Evolutionary conservation across 2,329 filamentous ascomycete genomes (phyloP).

Genomic region (Cladobotryum mycophilum): DNA sequence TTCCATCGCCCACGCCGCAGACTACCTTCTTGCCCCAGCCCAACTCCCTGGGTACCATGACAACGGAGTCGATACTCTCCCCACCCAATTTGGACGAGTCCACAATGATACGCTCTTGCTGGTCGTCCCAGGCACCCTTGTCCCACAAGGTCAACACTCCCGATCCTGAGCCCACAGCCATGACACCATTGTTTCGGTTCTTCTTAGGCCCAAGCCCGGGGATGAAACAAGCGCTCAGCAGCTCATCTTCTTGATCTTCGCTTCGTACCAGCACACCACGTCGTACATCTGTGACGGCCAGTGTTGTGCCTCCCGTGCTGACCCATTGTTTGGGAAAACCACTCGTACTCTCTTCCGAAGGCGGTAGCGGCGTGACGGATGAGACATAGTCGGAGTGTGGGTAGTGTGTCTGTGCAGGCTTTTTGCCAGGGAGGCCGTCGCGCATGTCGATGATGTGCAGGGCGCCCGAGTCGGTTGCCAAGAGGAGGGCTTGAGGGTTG

Average conservation of each 20-base stretch:
- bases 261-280: slow-evolving; percentile 81
- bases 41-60: slow-evolving; percentile 63
- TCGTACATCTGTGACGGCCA: slow-evolving; percentile 84
- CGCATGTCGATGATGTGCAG: slow-evolving; percentile 85
- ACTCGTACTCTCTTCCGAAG: slow-evolving; percentile 73
- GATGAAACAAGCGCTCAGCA: slow-evolving; percentile 76
- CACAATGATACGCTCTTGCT: slow-evolving; percentile 81
- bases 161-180: slow-evolving; percentile 68
- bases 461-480: slow-evolving; percentile 84
- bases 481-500: slow-evolving; percentile 79
- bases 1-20: slow-evolving; percentile 76
- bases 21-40: slow-evolving; percentile 68
- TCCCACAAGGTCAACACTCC: slow-evolving; percentile 93
- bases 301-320: slow-evolving; percentile 82
- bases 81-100: slow-evolving; percentile 56
- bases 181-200: slow-evolving; percentile 61
- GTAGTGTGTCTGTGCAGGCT: slow-evolving; percentile 71
- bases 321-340: slow-evolving; percentile 94
- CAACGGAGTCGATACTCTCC: slow-evolving; percentile 76
- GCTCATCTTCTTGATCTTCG: slow-evolving; percentile 91
- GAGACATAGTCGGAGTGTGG: slow-evolving; percentile 93
- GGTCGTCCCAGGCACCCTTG: slow-evolving; percentile 88
- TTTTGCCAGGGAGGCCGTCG: slow-evolving; percentile 49
- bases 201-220: slow-evolving; percentile 65
- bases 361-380: slow-evolving; percentile 75